Base-by-base conservation (phyloP, 2,329 filamentous ascomycete species). In the Blumeria hordei region DNA sequence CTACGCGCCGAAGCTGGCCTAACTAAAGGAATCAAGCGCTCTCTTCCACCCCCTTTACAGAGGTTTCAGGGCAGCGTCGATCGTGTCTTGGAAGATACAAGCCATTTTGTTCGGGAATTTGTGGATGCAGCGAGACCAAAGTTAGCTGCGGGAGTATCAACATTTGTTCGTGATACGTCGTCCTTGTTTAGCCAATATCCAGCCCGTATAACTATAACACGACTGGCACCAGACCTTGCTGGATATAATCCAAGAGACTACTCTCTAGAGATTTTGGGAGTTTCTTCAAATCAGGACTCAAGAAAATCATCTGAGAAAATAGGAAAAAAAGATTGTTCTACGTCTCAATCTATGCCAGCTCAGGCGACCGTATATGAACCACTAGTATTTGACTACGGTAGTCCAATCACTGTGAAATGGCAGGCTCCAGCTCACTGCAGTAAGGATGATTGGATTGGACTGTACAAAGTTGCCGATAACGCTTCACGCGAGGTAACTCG, bases 381-480 rank as follows among this genome's bases (percentile, higher is more conserved):
- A 1, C 72, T 88, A 59, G 77, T 81, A 0, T 83, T 94, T 55
- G 82, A 94, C 66, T 98, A 95, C 61, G 92, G 92, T 37, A 77
- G 88, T 0, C 88, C 92, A 0, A 85, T 98, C 66, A 83, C 77
- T 60, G 85, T 96, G 59, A 85, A 78, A 62, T 98, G 92, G 92
- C 85, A 78, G 33, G 92, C 90, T 0, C 90, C 92, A 0, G 73
- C 80, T 39, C 85, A 88, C 60, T 92, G 96, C 68, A 82, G 81
- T 69, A 88, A 84, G 66, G 84, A 83, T 63, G 92, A 98, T 67
- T 98, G 92, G 92, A 81, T 98, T 54, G 90, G 90, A 3, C 74
- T 98, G 6, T 98, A 96, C 71, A 88, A 88, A 77, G 87, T 98
- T 2, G 88, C 87, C 3, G 90, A 96, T 68, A 98, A 95, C 64